Evolutionary conservation across 2,329 filamentous ascomycete species (phyloP).

Genomic region (Aspergillus viridinutans): DNA sequence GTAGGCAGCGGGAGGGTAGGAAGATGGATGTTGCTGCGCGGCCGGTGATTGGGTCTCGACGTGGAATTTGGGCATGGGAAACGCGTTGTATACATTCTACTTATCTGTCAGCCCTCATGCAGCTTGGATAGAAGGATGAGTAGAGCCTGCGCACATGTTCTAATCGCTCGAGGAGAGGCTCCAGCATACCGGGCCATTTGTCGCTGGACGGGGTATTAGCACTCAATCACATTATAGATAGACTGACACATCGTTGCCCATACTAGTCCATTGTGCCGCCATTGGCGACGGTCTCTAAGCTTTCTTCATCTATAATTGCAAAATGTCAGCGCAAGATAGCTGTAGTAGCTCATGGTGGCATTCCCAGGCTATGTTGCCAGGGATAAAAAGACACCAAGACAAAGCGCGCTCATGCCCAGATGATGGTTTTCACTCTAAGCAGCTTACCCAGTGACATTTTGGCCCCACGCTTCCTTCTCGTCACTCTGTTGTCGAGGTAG

Average conservation of each 20-base stretch:
- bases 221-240: background rate
- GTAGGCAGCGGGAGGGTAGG: conserved; percentile 20
- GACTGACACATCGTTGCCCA: conserved; percentile 15
- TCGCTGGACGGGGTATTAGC: conserved; percentile 49
- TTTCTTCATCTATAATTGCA: conserved; percentile 44
- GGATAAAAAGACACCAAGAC: background rate
- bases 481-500: background rate
- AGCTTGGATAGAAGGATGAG: background rate
- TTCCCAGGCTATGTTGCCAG: background rate
- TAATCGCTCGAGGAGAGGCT: conserved; percentile 62
- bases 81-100: conserved; percentile 71
- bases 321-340: conserved; percentile 2
- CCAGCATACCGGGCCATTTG: conserved; percentile 65
- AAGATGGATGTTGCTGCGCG: conserved; percentile 25
- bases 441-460: conserved; percentile 17
- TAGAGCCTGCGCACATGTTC: conserved; percentile 52
- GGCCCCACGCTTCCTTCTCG: background rate
- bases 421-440: background rate
- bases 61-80: conserved; percentile 63
- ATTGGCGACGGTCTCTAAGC: conserved; percentile 54
- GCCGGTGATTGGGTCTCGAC: conserved; percentile 33
- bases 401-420: background rate
- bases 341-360: background rate
- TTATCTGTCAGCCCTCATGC: conserved; percentile 4
- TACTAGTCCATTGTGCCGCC: conserved; percentile 59